phyloP scores from a whole-genome alignment of 2,329 filamentous ascomycete genomes.

The Coleophoma eucalyptorum region DNA sequence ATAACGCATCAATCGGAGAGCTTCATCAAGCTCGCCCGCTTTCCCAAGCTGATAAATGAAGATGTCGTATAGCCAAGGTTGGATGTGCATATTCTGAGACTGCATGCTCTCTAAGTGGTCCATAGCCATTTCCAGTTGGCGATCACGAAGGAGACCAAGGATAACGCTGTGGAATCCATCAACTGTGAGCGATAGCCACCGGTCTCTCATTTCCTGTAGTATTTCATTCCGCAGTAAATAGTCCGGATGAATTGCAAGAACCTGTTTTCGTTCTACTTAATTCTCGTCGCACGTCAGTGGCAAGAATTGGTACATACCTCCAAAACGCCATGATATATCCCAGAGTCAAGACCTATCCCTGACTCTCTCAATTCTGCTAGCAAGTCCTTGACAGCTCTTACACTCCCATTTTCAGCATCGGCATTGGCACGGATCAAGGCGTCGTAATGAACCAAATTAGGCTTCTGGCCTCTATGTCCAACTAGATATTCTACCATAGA shows the following conservation, averaged over 20 bases:
- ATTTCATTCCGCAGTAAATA: constrained; percentile 71
- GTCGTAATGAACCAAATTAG: constrained; percentile 63
- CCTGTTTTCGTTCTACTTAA: constrained; percentile 36
- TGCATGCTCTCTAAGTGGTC: constrained; percentile 65
- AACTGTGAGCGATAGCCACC: constrained; percentile 64
- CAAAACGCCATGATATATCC: constrained; percentile 68
- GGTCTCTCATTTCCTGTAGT: constrained; percentile 67
- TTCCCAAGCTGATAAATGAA: constrained; percentile 72
- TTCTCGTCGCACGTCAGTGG: too few species aligned
- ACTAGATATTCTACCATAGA: constrained; percentile 56
- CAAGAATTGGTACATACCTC: constrained; percentile 42
- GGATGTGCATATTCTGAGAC: constrained; percentile 47
- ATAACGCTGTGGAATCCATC: constrained; percentile 64
- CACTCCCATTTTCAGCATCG: constrained; percentile 60
- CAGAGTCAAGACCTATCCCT: constrained; percentile 58
- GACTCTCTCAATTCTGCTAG: constrained; percentile 67
- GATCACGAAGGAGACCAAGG: constrained; percentile 73
- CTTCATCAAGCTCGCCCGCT: constrained; percentile 72
- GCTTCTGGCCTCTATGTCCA: constrained; percentile 46
- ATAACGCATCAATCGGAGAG: constrained; percentile 62
- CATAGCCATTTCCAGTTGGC: constrained; percentile 78
- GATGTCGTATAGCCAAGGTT: constrained; percentile 75
- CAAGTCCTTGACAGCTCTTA: constrained; percentile 56
- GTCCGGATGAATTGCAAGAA: constrained; percentile 79
- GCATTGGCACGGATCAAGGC: constrained; percentile 71